These are phyloP conservation scores for Willaertia magna DNA, from an alignment of 208 protist genomes.

Conservation along the genomic window DNA sequence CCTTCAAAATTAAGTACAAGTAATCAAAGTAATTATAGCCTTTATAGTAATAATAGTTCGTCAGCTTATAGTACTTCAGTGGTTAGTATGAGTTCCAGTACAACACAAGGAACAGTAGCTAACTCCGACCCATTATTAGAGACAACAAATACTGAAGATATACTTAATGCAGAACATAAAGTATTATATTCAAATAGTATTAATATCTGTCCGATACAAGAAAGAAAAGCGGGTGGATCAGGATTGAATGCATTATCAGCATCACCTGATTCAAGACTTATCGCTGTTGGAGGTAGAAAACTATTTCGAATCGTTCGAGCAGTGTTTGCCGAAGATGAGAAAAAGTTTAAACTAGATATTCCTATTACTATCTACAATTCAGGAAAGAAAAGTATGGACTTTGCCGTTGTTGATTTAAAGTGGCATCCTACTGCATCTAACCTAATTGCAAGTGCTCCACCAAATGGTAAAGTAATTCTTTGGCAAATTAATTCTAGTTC, in stretches of 20 bases:
- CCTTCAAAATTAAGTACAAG: no score
- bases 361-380: background rate
- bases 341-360: background rate
- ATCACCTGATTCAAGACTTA: background rate
- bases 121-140: no score
- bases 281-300: constrained; percentile 6
- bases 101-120: no score
- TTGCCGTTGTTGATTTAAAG: background rate
- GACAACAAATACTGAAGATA: no score
- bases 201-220: background rate
- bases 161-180: background rate
- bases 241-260: background rate
- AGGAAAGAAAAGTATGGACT: background rate
- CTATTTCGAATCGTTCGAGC: background rate
- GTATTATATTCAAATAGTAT: background rate
- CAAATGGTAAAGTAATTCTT: background rate
- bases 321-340: background rate
- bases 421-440: background rate
- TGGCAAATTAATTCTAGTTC: background rate
- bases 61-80: no score
- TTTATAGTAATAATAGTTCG: no score
- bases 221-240: background rate
- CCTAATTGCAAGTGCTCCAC: background rate
- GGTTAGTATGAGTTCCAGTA: no score
- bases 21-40: no score